phyloP scores from a whole-genome alignment of 257 asterid species.

The Fraxinus pennsylvanica region DNA sequence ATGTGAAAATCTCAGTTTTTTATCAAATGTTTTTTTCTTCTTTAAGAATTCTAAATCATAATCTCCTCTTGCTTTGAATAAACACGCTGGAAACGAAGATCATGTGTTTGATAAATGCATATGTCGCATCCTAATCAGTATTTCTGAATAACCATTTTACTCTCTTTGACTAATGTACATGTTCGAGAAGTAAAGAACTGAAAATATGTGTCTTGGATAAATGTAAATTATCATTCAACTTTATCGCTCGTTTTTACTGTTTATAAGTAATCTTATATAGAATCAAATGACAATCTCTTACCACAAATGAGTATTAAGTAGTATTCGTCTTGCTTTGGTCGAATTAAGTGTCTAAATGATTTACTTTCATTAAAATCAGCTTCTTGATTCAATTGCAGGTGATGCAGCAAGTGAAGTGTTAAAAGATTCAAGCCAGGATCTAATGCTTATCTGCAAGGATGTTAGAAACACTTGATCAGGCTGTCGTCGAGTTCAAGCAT shows the following conservation, averaged over 20 bases:
- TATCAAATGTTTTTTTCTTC: neutral
- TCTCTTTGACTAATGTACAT: neutral
- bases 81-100: neutral
- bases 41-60: neutral
- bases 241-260: neutral
- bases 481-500: slow-evolving; percentile 57
- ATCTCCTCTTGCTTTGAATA: neutral
- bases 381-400: slow-evolving; percentile 45
- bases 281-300: neutral
- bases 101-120: neutral
- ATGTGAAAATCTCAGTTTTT: neutral
- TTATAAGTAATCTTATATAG: neutral
- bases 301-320: neutral
- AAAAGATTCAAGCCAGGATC: slow-evolving; percentile 81
- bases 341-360: neutral
- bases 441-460: slow-evolving; percentile 71
- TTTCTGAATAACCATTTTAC: neutral
- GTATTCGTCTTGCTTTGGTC: neutral
- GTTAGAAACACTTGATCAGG: slow-evolving; percentile 64
- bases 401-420: slow-evolving; percentile 81
- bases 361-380: neutral
- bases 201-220: too few relatives aligned
- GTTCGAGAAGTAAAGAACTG: neutral
- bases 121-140: neutral
- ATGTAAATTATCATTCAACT: neutral